A percentile compares a stretch with the other conserved stretches of the same genome.
phyloP scores from a whole-genome alignment of 1,284 basidiomycete genomes.

The Ceratobasidium sp. region DNA sequence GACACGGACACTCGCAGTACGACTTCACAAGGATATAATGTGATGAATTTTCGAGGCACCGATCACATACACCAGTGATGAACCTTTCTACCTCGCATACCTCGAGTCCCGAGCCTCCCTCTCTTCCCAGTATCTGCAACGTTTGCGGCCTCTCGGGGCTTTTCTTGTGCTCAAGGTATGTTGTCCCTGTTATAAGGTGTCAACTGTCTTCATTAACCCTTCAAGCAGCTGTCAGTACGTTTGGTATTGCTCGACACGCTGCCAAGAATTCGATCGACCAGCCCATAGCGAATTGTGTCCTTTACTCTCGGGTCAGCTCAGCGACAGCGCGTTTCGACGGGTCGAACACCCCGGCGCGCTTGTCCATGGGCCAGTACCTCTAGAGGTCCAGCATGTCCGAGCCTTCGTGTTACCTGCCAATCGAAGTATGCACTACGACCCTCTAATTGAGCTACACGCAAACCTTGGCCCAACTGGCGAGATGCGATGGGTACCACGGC shows the following conservation, averaged over 20 bases:
- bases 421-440: background rate
- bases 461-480: background rate
- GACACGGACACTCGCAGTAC: background rate
- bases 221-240: background rate
- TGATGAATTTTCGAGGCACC: no score
- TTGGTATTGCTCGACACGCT: background rate
- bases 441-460: background rate
- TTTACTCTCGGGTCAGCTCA: background rate
- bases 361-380: background rate
- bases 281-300: constrained; percentile 9
- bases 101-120: background rate
- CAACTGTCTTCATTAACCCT: no score
- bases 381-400: background rate
- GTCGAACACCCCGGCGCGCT: background rate
- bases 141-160: background rate
- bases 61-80: background rate
- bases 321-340: background rate
- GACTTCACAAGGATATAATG: background rate
- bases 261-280: background rate
- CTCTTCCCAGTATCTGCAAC: constrained; percentile 21
- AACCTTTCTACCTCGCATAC: background rate
- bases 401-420: constrained; percentile 8
- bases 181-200: background rate
- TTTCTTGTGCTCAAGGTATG: constrained; percentile 6
- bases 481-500: constrained; percentile 10